Conservation (phyloP, 1,284 basidiomycete genomes). For the Rhodofomes roseus region DNA sequence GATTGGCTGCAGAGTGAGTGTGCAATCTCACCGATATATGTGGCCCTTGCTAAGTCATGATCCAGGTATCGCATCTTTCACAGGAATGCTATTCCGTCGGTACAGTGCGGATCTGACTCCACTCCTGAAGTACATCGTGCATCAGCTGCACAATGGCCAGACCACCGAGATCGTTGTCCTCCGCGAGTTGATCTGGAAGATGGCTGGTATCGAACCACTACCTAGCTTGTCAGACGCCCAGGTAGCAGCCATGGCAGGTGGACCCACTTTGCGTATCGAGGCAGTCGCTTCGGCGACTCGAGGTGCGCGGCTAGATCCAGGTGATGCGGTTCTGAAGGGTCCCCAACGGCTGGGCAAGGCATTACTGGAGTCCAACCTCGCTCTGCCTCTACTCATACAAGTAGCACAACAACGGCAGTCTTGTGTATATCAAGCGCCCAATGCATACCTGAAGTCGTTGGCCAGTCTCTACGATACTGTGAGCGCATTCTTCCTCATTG, state of each 20-base stretch:
- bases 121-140: conserved; percentile 87
- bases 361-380: conserved; percentile 69
- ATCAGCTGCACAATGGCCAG: conserved; percentile 83
- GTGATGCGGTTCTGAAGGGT: conserved; percentile 55
- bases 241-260: conserved; percentile 87
- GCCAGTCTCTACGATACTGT: conserved; percentile 86
- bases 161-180: conserved; percentile 90
- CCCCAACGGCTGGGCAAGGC: conserved; percentile 67
- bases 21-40: background rate
- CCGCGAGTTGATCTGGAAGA: conserved; percentile 90
- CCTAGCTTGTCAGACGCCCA: conserved; percentile 88
- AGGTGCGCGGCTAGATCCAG: conserved; percentile 65
- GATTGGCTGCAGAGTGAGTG: conserved; percentile 91
- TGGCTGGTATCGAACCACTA: conserved; percentile 92
- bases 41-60: conserved; percentile 14
- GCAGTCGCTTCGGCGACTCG: conserved; percentile 70
- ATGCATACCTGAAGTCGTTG: conserved; percentile 80
- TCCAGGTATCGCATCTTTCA: conserved; percentile 86
- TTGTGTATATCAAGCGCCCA: conserved; percentile 67
- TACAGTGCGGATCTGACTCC: conserved; percentile 84
- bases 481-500: conserved; percentile 22
- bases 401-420: conserved; percentile 85
- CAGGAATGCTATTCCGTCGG: conserved; percentile 87
- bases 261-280: conserved; percentile 84
- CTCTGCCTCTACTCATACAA: conserved; percentile 82